phyloP scores from a whole-genome alignment of 2,329 filamentous ascomycete species.

The Didymella glomerata region DNA sequence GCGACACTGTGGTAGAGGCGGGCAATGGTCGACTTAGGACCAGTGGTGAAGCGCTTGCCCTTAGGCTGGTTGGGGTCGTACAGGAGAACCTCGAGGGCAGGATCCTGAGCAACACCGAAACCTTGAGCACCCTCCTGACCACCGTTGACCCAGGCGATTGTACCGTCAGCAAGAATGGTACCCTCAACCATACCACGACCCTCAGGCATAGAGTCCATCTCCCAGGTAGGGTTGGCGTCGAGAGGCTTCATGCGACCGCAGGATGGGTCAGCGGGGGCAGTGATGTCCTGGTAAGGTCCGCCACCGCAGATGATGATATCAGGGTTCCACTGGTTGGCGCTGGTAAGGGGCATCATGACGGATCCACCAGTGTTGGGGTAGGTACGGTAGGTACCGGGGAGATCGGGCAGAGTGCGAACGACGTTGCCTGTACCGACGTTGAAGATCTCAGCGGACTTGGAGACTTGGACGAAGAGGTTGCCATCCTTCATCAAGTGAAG shows the following conservation, averaged over 20 bases:
- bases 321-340: conserved; percentile 61
- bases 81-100: conserved; percentile 64
- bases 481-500: conserved; percentile 66
- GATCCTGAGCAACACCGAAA: conserved; percentile 64
- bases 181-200: conserved; percentile 69
- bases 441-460: conserved; percentile 66
- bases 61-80: conserved; percentile 64
- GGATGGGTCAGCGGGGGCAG: conserved; percentile 65
- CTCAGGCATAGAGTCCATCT: conserved; percentile 67
- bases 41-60: conserved; percentile 61
- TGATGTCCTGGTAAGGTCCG: conserved; percentile 67
- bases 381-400: conserved; percentile 65
- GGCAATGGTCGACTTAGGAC: conserved; percentile 55
- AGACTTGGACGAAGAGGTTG: conserved; percentile 64
- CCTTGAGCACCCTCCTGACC: conserved; percentile 66
- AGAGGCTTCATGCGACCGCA: conserved; percentile 66
- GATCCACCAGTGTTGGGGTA: conserved; percentile 69
- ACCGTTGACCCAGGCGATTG: conserved; percentile 69
- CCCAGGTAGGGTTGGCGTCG: conserved; percentile 59
- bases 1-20: conserved; percentile 69
- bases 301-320: conserved; percentile 67
- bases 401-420: conserved; percentile 59
- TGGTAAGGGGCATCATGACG: conserved; percentile 63
- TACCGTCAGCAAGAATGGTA: conserved; percentile 67
- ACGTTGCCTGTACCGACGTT: conserved; percentile 58